A percentile compares a stretch with the other conserved stretches of the same genome.
Evolutionary conservation across 805 yeast species (phyloP).

Genomic region (Yamadazyma scolyti): DNA sequence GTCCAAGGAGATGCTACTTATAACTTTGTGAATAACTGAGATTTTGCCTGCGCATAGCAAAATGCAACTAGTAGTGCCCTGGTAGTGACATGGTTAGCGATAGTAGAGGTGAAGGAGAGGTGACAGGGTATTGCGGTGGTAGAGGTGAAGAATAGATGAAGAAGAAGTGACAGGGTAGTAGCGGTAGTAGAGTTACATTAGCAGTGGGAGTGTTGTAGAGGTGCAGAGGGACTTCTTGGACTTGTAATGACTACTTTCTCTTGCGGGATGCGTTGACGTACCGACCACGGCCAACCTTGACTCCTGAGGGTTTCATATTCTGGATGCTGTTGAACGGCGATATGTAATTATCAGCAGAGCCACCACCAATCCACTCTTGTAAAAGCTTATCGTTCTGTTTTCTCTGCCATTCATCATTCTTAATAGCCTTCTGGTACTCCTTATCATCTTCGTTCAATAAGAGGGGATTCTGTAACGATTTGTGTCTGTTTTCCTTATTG

Average conservation of each 20-base stretch:
- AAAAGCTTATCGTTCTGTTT: constrained; percentile 81
- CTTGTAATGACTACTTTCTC: constrained; percentile 10
- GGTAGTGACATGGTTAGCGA: too few species aligned
- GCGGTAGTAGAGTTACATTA: background rate
- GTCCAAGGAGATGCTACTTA: too few species aligned
- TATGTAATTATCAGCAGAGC: constrained; percentile 78
- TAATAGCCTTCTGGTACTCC: constrained; percentile 84
- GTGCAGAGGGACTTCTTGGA: too few species aligned
- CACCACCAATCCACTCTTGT: constrained; percentile 93
- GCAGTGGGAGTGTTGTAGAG: too few species aligned
- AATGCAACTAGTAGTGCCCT: too few species aligned
- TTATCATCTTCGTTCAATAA: constrained; percentile 86
- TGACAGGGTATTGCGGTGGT: too few species aligned
- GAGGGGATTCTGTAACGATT: constrained; percentile 47
- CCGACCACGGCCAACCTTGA: constrained; percentile 82
- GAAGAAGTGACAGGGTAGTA: background rate
- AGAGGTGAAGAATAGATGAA: background rate
- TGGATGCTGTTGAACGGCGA: constrained; percentile 70
- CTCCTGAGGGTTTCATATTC: constrained; percentile 50
- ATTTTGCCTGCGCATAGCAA: too few species aligned
- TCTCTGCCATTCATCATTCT: constrained; percentile 83
- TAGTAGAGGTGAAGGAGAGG: too few species aligned
- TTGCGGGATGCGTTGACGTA: constrained; percentile 63
- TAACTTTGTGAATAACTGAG: too few species aligned
- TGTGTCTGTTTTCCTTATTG: constrained; percentile 56